Conservation (phyloP, 73 alveolate genomes). For the Paramecium octaurelia region DNA sequence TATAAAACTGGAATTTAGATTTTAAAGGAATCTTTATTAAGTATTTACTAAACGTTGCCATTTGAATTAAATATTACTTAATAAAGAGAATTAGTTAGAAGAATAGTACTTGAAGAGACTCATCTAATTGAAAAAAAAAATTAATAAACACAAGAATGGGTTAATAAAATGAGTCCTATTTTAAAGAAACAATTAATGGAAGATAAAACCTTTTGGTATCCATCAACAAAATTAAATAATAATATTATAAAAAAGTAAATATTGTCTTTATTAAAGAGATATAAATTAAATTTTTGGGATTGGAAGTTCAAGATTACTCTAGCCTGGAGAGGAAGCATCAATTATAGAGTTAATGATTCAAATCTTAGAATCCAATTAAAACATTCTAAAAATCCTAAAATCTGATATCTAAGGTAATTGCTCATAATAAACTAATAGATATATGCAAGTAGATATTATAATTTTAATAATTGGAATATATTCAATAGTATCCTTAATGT, state of each 20-base stretch:
- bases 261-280: background rate
- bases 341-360: background rate
- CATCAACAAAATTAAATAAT: background rate
- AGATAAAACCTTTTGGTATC: slow-evolving; percentile 12
- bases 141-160: background rate
- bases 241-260: background rate
- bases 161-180: background rate
- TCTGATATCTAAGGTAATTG: background rate
- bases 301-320: background rate
- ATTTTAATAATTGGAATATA: background rate
- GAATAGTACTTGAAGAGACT: background rate
- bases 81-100: background rate
- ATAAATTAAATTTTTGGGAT: background rate
- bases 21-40: background rate
- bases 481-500: background rate
- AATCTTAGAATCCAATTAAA: background rate
- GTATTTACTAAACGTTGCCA: background rate
- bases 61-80: background rate
- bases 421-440: background rate
- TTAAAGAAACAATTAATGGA: background rate
- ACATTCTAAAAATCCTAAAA: background rate
- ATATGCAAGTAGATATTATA: background rate
- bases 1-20: background rate
- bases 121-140: background rate
- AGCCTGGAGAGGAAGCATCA: slow-evolving; percentile 21